phyloP scores from a whole-genome alignment of 2,329 filamentous ascomycete species.

The Clonostachys rhizophaga region DNA sequence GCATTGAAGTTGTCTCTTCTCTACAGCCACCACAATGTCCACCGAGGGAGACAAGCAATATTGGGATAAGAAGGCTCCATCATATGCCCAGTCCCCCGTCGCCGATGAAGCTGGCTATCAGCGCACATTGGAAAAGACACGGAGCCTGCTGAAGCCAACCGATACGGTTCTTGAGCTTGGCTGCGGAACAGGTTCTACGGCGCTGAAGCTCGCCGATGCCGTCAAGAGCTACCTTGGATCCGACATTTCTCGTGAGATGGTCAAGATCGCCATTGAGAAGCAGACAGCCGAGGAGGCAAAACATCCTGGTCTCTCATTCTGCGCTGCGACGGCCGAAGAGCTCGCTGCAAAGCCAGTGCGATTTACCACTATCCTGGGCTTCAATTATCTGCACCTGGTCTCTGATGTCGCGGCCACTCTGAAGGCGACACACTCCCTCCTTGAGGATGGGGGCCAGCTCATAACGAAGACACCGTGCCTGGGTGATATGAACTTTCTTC shows the following conservation, averaged over 20 bases:
- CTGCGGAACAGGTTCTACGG: constrained; percentile 9
- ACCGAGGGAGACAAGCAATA: constrained; percentile 6
- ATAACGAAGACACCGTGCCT: constrained; percentile 10
- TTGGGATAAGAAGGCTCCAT: constrained; percentile 6
- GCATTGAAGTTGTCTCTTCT: neutral
- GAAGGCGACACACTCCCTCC: constrained; percentile 1
- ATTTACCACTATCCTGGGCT: constrained; percentile 7
- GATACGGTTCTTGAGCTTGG: constrained; percentile 9
- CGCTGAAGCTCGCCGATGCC: constrained; percentile 5
- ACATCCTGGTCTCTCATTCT: constrained; percentile 2
- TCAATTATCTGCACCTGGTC: constrained; percentile 10
- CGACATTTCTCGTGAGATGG: constrained; percentile 2
- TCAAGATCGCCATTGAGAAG: constrained; percentile 1
- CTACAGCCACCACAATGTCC: neutral
- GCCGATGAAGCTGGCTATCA: constrained; percentile 8
- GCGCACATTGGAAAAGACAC: constrained; percentile 5
- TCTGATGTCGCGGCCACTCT: constrained; percentile 6
- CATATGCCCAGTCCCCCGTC: constrained; percentile 6
- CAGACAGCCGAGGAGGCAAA: neutral
- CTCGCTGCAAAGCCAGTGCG: constrained; percentile 3
- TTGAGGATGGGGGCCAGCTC: constrained; percentile 6
- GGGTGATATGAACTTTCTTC: constrained; percentile 1
- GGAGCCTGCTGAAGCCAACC: constrained; percentile 2
- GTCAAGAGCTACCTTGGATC: constrained; percentile 6
- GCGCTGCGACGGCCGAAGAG: constrained; percentile 4